Evolutionary conservation across 768 basidiomycete genomes (phyloP).

Genomic region (Mycena metata): DNA sequence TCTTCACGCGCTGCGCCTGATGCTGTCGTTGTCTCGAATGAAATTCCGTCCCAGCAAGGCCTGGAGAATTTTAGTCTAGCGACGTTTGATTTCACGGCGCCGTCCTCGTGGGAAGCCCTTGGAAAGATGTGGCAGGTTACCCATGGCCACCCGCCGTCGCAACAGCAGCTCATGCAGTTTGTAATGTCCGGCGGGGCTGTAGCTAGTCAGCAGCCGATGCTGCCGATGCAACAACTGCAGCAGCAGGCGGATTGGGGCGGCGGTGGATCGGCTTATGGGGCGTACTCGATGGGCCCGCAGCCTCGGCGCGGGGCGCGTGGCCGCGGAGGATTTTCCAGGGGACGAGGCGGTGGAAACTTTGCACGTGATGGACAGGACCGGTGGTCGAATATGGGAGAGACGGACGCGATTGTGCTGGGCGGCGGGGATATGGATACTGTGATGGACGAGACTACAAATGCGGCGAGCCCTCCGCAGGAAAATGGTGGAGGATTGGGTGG

Average conservation of each 20-base stretch:
- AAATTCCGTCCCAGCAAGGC: slow-evolving; percentile 53
- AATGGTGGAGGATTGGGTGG: slow-evolving; percentile 54
- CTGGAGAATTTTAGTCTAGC: slow-evolving; percentile 78
- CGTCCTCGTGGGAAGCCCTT: slow-evolving; percentile 85
- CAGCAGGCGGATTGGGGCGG: slow-evolving; percentile 36
- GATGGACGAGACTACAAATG: slow-evolving; percentile 25
- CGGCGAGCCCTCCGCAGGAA: slow-evolving; percentile 21
- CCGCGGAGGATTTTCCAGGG: slow-evolving; percentile 53
- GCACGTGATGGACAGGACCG: slow-evolving; percentile 56
- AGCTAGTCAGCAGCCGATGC: slow-evolving; percentile 34
- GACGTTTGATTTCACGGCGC: slow-evolving; percentile 80
- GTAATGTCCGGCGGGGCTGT: slow-evolving; percentile 59
- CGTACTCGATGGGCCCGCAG: neutral
- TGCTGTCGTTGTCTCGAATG: slow-evolving; percentile 53
- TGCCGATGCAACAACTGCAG: slow-evolving; percentile 35
- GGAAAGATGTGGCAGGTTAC: slow-evolving; percentile 83
- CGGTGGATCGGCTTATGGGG: slow-evolving; percentile 21
- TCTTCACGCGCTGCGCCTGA: slow-evolving; percentile 60
- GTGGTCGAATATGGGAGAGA: slow-evolving; percentile 53
- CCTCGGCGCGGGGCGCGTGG: slow-evolving; percentile 21
- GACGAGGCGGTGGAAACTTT: slow-evolving; percentile 48
- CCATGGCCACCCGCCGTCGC: slow-evolving; percentile 75
- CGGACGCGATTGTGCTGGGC: slow-evolving; percentile 74
- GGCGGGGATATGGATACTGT: slow-evolving; percentile 52
- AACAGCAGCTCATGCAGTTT: slow-evolving; percentile 84